Evolutionary conservation across 2,329 filamentous ascomycete genomes (phyloP), one percentile per base, ranked within the genome.

Genomic region (Botrytis elliptica): DNA sequence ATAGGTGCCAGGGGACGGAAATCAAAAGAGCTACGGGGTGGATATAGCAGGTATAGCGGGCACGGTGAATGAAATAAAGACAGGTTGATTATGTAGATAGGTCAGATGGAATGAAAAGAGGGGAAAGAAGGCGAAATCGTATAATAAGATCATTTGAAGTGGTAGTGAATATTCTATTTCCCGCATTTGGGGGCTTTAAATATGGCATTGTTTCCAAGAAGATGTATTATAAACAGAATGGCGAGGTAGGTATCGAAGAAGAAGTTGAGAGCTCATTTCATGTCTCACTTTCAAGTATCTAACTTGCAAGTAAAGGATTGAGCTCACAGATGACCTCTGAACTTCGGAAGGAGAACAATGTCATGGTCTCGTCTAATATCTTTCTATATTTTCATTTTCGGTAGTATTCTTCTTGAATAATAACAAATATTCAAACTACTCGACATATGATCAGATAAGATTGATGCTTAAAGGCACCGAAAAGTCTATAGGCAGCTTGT

Each of bases 211-310:
- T 38, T 40, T 6, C 12, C 22, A n/a, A 22, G 12, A 36, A 40
- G 4, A 62, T 1, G 4, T 14, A 14, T 25, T 4, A 3, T 22
- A 22, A 20, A 38, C 20, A 38, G 0, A 38, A 60, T 60, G 9
- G 8, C 33, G 20, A 14, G 2, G 3, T 6, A 14, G 2, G 3
- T 6, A 16, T 14, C n/a, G 3, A 14, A 2, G 1, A 22, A 5
- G 2, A 3, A 60, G 9, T 12, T 2, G 33, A 22, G 1, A 60
- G 57, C 16, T 36, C 22, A 20, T 36, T 36, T 36, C 1, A 36
- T 25, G 4, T 29, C 5, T 46, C 4, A 46, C 1, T 59, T 14
- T 18, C 5, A 22, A 64, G 9, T 22, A 33, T 20, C 16, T 64
- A 3, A 44, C 0, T 57, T 12, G 14, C 9, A 20, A 44, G 9